Base-by-base conservation (phyloP, 352 stramenopile genomes). In the Phytopythium cucurbitacearum region DNA sequence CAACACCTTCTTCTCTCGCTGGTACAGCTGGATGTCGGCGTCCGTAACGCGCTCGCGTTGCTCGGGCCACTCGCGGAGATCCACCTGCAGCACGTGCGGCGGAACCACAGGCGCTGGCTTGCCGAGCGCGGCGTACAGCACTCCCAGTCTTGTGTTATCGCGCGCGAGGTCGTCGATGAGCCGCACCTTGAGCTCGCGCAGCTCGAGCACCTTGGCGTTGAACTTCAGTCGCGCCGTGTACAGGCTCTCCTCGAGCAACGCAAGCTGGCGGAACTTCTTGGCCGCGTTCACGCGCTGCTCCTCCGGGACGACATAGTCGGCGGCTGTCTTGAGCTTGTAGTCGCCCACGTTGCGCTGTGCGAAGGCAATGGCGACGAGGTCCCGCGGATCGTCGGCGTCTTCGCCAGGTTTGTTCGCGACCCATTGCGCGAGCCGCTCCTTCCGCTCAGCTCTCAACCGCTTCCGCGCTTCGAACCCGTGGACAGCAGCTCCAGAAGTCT, bases 281-380 rank as follows among this genome's bases (percentile, higher is more conserved):
- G 76, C 76, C 3, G 90, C 83, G 45, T 97, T 96, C 16, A 97
- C 79, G 33, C 81, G 87, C 60, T 95, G 87, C 15, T 89, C 73
- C 51, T 96, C 76, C 5, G 91, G 91, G 8, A 97, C 91, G 5
- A 95, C 84, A 57, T 97, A 97, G 50, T 87, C 77, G 5, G 65
- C 57, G 8, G 74, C 80, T 3, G 76, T 89, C 66, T 98, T 98
- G 40, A 97, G 63, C 57, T 96, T 95, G 69, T 96, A 97, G 66
- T 97, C 89, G 3, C 91, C 89, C 78, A 97, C 91, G 58, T 96
- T 93, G 34, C 84, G 73, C 49, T 81, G 76, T 4, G 93, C 89
- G 33, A 89, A 89, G 1, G 82, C 71, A 49, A 98, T 97, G 0
- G 93, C 89, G 3, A 90, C 86, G n/a, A 97, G 64, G 51, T 98